A percentile compares a stretch with the other conserved stretches of the same genome.
These are phyloP conservation scores for Huiozyma naganishii DNA, from an alignment of 805 yeast genomes.

Conservation along the genomic window DNA sequence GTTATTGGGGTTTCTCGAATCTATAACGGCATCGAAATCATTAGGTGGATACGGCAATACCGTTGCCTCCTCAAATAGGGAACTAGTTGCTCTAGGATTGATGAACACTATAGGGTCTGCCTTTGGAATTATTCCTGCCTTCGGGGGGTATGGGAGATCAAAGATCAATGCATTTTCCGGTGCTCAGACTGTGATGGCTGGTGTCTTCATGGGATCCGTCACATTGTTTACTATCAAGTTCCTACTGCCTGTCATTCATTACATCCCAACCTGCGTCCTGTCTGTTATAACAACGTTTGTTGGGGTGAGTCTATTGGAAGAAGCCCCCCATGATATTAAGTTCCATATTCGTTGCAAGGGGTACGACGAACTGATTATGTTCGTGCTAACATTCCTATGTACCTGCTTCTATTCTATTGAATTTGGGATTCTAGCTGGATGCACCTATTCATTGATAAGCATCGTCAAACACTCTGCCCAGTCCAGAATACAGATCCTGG, in stretches of 20 bases:
- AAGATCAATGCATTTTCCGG: constrained; percentile 82
- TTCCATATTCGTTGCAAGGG: constrained; percentile 71
- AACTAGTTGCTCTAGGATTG: constrained; percentile 78
- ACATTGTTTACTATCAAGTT: constrained; percentile 56
- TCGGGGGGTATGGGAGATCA: constrained; percentile 94
- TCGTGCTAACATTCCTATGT: constrained; percentile 49
- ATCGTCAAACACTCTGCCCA: constrained; percentile 71
- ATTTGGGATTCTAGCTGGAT: constrained; percentile 83
- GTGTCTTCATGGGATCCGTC: constrained; percentile 67
- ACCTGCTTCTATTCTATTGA: constrained; percentile 73
- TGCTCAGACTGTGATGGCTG: constrained; percentile 77
- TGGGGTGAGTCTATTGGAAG: constrained; percentile 68
- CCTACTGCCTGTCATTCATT: constrained; percentile 53
- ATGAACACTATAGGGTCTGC: constrained; percentile 53
- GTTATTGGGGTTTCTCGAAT: constrained; percentile 81
- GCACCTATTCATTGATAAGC: constrained; percentile 65
- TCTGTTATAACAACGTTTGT: constrained; percentile 73
- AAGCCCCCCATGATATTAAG: constrained; percentile 65
- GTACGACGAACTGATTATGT: constrained; percentile 62
- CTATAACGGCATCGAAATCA: constrained; percentile 85
- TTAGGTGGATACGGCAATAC: constrained; percentile 62
- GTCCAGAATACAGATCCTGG: constrained; percentile 77
- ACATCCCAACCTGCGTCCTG: constrained; percentile 67
- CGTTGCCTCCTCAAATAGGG: constrained; percentile 71
- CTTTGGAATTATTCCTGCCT: constrained; percentile 71